phyloP scores from a whole-genome alignment of 768 basidiomycete genomes.

The Podaxis sp. region DNA sequence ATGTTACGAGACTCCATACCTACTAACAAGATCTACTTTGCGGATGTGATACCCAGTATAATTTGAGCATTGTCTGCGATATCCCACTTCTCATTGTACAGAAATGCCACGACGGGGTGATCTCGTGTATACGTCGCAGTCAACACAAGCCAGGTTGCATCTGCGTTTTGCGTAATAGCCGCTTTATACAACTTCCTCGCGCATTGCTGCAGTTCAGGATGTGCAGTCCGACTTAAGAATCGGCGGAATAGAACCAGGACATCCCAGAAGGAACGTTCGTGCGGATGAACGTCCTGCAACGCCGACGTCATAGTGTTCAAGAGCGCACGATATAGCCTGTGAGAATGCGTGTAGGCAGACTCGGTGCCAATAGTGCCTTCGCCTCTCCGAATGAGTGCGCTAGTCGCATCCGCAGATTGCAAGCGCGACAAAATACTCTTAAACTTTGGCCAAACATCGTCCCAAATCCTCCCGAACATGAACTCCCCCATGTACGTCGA shows the following conservation, averaged over 20 bases:
- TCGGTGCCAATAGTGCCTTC: constrained; percentile 54
- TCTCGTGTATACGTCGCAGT: constrained; percentile 47
- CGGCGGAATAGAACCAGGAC: constrained; percentile 72
- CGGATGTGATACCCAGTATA: constrained; percentile 28
- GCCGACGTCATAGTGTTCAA: constrained; percentile 72
- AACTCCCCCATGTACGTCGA: constrained; percentile 74
- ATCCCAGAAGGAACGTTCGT: constrained; percentile 79
- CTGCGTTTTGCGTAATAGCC: constrained; percentile 62
- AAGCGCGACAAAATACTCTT: constrained; percentile 56
- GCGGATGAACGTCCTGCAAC: constrained; percentile 63
- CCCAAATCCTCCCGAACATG: constrained; percentile 84
- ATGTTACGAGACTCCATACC: no score
- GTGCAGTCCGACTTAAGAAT: constrained; percentile 65
- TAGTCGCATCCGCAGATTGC: constrained; percentile 61
- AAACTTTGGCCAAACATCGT: constrained; percentile 92
- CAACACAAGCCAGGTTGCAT: constrained; percentile 84
- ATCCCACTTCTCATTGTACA: constrained; percentile 63
- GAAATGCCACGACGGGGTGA: constrained; percentile 45
- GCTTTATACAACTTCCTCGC: constrained; percentile 66
- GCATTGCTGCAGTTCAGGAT: constrained; percentile 71
- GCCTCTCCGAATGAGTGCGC: constrained; percentile 62
- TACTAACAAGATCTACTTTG: constrained; percentile 6
- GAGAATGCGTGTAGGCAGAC: constrained; percentile 78
- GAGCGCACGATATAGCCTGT: constrained; percentile 77
- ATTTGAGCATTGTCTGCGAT: constrained; percentile 45